Base-by-base conservation (phyloP, 1,284 basidiomycete genomes). In the Puccinia coronata region DNA sequence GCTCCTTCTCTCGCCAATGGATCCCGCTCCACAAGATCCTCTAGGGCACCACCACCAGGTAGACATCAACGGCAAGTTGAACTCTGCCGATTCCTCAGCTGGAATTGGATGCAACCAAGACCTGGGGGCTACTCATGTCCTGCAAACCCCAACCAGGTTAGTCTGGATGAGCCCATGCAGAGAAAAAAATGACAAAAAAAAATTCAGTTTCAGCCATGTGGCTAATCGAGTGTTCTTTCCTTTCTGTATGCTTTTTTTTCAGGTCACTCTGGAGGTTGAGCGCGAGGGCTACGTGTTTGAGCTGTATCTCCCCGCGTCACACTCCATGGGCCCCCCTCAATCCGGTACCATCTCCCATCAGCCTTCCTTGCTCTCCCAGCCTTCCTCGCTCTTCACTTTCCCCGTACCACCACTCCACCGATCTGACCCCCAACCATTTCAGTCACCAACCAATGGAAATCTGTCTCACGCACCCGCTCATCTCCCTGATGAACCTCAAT, bases 251-350 rank as follows among this genome's bases (percentile, higher is more conserved):
- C n/a, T 41, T n/a, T n/a, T n/a, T n/a, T n/a, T 55, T 65, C n/a
- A 88, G 84, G 86, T 87, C 57, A 83, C 86, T 2, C 85, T 88
- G 69, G 88, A 89, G 82, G 85, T 98, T 31, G 96, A 96, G 73
- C 96, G 98, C 86, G 96, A 98, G 86, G 92, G 98, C 53, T 6
- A 98, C 87, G 94, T 95, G 34, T 96, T 97, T 85, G 95, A 97
- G 87, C 92, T 92, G 86, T 95, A 94, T 86, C 91, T 89, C 16
- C 77, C 61, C 59, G 65, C 70, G 76, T 82, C 75, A 23, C 78
- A 76, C 49, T 47, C 71, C 31, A 75, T 78, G 31, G 78, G 82
- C 59, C 82, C 71, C 34, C 51, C 25, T 84, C 84, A 43, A 81
- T 82, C 43, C 87, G 87, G 87, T 87, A 83, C 92, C 83, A 92